These are phyloP conservation scores for Penicillium polonicum DNA, from an alignment of 2,329 filamentous ascomycete species.

Conservation along the genomic window DNA sequence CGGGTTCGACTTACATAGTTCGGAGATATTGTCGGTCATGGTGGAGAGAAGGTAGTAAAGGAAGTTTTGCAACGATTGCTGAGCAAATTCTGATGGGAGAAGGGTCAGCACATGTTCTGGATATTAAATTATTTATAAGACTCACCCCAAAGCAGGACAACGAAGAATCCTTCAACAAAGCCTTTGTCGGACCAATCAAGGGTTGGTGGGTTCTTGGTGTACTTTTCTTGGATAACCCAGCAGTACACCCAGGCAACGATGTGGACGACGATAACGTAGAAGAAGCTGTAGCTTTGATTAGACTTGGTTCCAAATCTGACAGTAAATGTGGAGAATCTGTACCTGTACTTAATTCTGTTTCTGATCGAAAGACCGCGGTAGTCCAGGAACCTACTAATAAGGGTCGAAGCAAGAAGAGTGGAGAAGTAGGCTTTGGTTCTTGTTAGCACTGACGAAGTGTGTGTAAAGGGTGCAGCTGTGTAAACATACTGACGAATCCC, in stretches of 20 bases:
- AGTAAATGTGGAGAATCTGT: neutral
- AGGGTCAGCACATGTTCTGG: neutral
- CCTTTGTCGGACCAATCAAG: constrained; percentile 47
- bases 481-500: constrained; percentile 41
- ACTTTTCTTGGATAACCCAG: constrained; percentile 55
- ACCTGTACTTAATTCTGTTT: constrained; percentile 43
- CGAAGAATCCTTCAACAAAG: constrained; percentile 51
- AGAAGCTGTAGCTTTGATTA: constrained; percentile 35
- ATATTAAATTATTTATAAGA: neutral
- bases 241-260: constrained; percentile 53
- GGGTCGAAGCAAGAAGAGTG: constrained; percentile 46
- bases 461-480: neutral
- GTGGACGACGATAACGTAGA: constrained; percentile 48
- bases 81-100: constrained; percentile 39
- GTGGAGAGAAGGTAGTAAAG: constrained; percentile 57
- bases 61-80: constrained; percentile 57
- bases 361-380: constrained; percentile 42
- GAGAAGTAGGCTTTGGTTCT: constrained; percentile 34
- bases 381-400: constrained; percentile 49
- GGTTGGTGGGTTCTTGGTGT: constrained; percentile 43
- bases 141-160: constrained; percentile 48
- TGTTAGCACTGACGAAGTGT: constrained; percentile 1
- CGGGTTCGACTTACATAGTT: constrained; percentile 31
- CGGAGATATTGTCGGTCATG: constrained; percentile 57
- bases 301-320: rapidly evolving